Percentiles rank a stretch among this genome's conserved stretches.
phyloP scores from a whole-genome alignment of 768 basidiomycete species.

The Lentinula sp. region DNA sequence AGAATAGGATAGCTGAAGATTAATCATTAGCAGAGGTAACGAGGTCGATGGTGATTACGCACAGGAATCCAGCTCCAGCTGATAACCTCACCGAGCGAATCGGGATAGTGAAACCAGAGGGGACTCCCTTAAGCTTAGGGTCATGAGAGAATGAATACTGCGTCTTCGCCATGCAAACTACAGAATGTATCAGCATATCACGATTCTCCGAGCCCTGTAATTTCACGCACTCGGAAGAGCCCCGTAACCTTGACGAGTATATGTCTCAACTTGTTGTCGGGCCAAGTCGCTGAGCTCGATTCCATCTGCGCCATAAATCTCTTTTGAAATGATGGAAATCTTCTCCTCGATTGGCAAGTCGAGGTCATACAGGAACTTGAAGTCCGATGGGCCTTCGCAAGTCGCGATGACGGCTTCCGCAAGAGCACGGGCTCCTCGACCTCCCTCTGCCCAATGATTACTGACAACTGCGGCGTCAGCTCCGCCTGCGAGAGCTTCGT shows the following conservation, averaged over 20 bases:
- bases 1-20: conserved; percentile 57
- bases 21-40: neutral
- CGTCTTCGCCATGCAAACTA: conserved; percentile 97
- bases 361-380: conserved; percentile 92
- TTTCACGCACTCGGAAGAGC: conserved; percentile 64
- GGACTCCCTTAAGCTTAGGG: conserved; percentile 84
- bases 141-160: conserved; percentile 98
- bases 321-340: conserved; percentile 79
- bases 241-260: conserved; percentile 84
- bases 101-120: conserved; percentile 86
- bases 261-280: conserved; percentile 79
- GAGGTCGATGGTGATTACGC: neutral
- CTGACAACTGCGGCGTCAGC: conserved; percentile 94
- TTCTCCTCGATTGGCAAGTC: conserved; percentile 81
- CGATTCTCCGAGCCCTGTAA: neutral
- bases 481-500: conserved; percentile 75
- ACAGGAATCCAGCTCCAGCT: conserved; percentile 94
- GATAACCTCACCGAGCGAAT: conserved; percentile 84
- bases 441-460: conserved; percentile 98
- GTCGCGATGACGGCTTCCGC: conserved; percentile 88
- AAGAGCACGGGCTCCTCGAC: conserved; percentile 81
- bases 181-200: conserved; percentile 2
- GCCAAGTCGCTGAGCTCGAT: conserved; percentile 85
- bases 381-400: conserved; percentile 76
- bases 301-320: conserved; percentile 92